Conservation (phyloP, 176 grass and related monocot genomes). For the Bolboschoenus planiculmis region DNA sequence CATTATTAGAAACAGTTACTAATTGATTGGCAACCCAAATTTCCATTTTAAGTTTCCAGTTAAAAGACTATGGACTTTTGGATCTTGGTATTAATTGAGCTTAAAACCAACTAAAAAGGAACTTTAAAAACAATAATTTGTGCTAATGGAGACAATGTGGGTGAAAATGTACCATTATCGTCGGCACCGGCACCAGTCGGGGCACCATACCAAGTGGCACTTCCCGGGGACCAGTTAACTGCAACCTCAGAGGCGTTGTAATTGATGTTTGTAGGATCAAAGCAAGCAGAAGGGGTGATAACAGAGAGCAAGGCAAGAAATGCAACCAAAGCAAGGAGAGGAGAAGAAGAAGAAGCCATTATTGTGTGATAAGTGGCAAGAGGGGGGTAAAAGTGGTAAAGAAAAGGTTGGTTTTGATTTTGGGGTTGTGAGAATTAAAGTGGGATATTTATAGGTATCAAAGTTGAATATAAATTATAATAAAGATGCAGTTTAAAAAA, state of each 20-base stretch:
- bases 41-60: background rate
- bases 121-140: background rate
- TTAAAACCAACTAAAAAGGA: background rate
- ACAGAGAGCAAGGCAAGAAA: slow-evolving; percentile 12
- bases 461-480: background rate
- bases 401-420: slow-evolving; percentile 14
- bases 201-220: slow-evolving; percentile 87
- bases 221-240: slow-evolving; percentile 41
- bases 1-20: background rate
- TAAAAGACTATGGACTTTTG: background rate
- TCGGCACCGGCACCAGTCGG: slow-evolving; percentile 66
- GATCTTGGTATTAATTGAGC: background rate
- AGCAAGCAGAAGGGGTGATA: background rate
- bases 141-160: background rate
- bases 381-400: background rate
- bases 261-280: slow-evolving; percentile 18
- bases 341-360: slow-evolving; percentile 20
- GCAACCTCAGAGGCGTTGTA: slow-evolving; percentile 30
- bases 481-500: background rate
- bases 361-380: background rate
- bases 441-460: slow-evolving; percentile 18
- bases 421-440: background rate
- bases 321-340: slow-evolving; percentile 1
- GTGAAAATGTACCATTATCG: slow-evolving; percentile 49
- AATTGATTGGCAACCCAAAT: background rate